Evolutionary conservation across 495 filamentous ascomycete genomes (phyloP).

Genomic region (Neurospora pannonica): DNA sequence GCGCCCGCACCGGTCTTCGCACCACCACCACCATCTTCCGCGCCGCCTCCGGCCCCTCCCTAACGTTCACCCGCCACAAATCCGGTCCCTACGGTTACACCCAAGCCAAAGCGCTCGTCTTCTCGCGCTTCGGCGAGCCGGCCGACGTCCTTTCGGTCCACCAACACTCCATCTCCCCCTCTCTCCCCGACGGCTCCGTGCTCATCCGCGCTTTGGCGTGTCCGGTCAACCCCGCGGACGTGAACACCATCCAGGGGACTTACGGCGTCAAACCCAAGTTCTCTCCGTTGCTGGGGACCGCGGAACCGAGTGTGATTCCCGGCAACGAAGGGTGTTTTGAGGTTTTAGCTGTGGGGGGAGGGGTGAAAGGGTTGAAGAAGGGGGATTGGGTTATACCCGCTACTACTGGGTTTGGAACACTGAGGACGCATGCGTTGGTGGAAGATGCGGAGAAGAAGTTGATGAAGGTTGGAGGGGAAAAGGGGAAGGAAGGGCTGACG

Average conservation of each 20-base stretch:
- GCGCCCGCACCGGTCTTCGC: neutral
- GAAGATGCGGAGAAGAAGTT: constrained; percentile 48
- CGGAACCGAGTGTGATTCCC: constrained; percentile 46
- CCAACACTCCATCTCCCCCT: constrained; percentile 70
- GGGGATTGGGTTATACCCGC: constrained; percentile 94
- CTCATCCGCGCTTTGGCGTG: constrained; percentile 63
- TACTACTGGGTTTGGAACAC: constrained; percentile 72
- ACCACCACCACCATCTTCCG: neutral
- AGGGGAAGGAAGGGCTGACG: constrained; percentile 47
- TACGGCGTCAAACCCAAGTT: constrained; percentile 80
- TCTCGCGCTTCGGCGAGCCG: constrained; percentile 77
- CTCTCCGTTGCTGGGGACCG: constrained; percentile 61
- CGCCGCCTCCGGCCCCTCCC: too few species aligned
- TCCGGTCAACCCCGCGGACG: constrained; percentile 93
- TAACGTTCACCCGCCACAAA: too few species aligned
- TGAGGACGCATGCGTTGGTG: constrained; percentile 81
- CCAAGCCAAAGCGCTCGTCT: constrained; percentile 88
- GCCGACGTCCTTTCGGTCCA: constrained; percentile 71
- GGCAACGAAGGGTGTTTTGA: constrained; percentile 94
- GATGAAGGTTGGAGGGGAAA: constrained; percentile 49
- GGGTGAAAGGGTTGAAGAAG: constrained; percentile 36
- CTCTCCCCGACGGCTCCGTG: constrained; percentile 63
- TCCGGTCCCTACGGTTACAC: constrained; percentile 80
- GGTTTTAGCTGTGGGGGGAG: constrained; percentile 55
- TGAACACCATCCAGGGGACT: constrained; percentile 90